Evolutionary conservation across 2,329 filamentous ascomycete genomes (phyloP), one percentile per base, ranked within the genome.

Genomic region (Akanthomyces lecanii): DNA sequence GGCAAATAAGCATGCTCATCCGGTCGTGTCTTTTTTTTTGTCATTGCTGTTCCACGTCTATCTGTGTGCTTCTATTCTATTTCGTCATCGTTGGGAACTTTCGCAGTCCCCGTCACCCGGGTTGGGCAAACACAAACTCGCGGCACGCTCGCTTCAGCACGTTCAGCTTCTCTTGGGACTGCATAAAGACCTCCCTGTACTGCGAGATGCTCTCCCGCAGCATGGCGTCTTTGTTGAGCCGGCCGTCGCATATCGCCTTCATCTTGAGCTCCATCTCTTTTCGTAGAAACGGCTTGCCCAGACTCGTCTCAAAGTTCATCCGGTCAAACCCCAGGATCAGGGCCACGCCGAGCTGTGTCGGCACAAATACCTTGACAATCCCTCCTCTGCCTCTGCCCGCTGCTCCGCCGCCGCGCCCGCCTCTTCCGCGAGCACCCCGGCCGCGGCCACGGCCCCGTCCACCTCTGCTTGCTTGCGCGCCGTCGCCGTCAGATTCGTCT

Each of bases 221-320:
- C 53, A 99, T 91, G 23, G 85, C 84, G 61, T 85, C 82, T 70
- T 86, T 89, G 40, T 88, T 90, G 67, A 87, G 89, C 58, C 85
- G 87, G 30, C 95, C 95, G 64, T 94, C 92, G 76, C 95, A 98
- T 63, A 99, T 97, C 63, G 91, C 91, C 73, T 93, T 95, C 94
- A 99, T 97, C 74, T 92, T 91, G 65, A 92, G 78, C 76, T 99
- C 95, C 92, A 97, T 97, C 81, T 99, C 92, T 76, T 98, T 98
- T 63, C 95, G 88, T 65, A 99, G 79, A 73, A 98, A 98, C 0
- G 95, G 95, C 76, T 98, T 98, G 73, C 92, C 91, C 57, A 99
- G 83, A 71, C 92, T 97, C 50, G 90, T 92, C 70, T 97, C 93
- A 66, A 96, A 89, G 63, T 92, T 91, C 83, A 99, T 94, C 67